These are phyloP conservation scores for Aphanomyces cochlioides DNA, from an alignment of 352 stramenopile species.

Conservation along the genomic window DNA sequence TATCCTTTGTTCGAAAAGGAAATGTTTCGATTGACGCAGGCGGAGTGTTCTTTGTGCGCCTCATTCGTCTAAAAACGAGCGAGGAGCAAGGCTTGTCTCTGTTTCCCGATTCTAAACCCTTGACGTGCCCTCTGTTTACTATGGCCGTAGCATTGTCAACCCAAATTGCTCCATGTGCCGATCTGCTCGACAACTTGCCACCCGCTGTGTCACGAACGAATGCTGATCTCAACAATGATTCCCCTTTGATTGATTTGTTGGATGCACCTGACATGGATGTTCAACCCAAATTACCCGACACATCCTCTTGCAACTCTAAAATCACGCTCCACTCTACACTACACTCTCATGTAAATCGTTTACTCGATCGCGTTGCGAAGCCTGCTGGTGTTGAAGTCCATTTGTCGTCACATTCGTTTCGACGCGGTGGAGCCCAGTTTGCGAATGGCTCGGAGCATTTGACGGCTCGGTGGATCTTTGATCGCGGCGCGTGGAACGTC, in stretches of 20 bases:
- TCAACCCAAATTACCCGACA: not conserved
- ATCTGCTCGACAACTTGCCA: slow-evolving; percentile 30
- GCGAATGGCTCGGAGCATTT: no score
- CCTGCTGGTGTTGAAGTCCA: no score
- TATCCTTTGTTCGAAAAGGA: slow-evolving; percentile 34
- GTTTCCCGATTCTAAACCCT: slow-evolving; percentile 32
- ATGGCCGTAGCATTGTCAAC: slow-evolving; percentile 30
- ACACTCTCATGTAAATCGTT: no score
- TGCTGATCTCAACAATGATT: not conserved
- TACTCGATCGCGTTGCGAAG: no score
- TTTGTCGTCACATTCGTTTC: no score
- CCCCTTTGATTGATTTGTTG: not conserved
- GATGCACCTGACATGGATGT: not conserved
- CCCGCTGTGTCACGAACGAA: not conserved
- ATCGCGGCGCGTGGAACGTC: no score
- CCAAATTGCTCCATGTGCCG: slow-evolving; percentile 27
- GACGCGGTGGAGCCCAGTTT: no score
- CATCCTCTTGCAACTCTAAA: not conserved
- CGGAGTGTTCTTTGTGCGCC: slow-evolving; percentile 34
- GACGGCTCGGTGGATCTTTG: no score
- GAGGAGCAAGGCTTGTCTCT: slow-evolving; percentile 39
- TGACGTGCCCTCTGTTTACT: slow-evolving; percentile 32
- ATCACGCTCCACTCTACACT: not conserved
- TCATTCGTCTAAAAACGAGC: slow-evolving; percentile 36
- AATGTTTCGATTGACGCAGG: slow-evolving; percentile 31